A percentile compares a stretch with the other conserved stretches of the same genome.
Conservation (phyloP, 2,329 filamentous ascomycete genomes). For the Ophiostoma ulmi region DNA sequence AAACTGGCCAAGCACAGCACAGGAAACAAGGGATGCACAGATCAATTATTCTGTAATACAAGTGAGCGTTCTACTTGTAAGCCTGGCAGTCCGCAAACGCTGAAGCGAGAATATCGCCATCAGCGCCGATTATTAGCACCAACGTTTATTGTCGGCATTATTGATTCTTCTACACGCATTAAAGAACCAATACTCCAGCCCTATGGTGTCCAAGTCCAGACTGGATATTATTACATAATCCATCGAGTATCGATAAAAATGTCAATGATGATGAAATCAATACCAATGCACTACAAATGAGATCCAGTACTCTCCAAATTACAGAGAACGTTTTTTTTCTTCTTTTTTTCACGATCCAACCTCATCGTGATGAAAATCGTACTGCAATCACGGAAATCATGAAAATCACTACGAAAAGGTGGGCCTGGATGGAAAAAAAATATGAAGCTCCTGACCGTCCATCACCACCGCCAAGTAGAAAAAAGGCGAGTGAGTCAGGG, state of each 20-base stretch:
- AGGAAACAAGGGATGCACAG: not conserved
- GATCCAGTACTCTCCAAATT: too few species aligned
- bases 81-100: not conserved
- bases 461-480: not conserved
- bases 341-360: too few species aligned
- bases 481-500: slow-evolving; percentile 8
- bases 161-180: not conserved
- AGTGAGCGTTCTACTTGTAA: not conserved
- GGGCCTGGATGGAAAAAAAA: slow-evolving; percentile 2
- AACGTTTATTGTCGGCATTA: not conserved
- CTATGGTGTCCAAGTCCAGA: not conserved
- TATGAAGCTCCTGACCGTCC: slow-evolving; percentile 12
- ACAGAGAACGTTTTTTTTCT: too few species aligned
- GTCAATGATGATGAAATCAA: not conserved
- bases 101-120: not conserved
- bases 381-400: not conserved
- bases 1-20: not conserved
- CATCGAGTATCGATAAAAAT: not conserved
- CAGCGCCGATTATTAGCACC: not conserved
- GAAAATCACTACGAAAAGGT: not conserved
- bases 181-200: not conserved
- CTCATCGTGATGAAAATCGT: not conserved
- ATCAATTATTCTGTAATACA: too few species aligned
- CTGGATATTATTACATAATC: not conserved
- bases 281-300: too few species aligned